Evolutionary conservation across 768 basidiomycete species (phyloP), one percentile per base, ranked within the genome.

Genomic region (Asterophora parasitica): DNA sequence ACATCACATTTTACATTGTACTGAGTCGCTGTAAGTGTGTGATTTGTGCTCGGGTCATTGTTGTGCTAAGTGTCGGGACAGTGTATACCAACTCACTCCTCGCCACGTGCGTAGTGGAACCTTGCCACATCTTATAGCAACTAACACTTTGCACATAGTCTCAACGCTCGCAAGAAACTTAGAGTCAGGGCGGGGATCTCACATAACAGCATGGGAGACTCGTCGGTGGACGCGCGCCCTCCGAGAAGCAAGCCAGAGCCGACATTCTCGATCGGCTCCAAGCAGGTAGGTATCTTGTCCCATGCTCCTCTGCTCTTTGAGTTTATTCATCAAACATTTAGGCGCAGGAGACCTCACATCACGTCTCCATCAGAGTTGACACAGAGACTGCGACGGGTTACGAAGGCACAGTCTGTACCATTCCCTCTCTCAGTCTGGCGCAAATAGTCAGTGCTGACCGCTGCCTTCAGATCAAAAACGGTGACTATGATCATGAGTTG

Each of bases 21-120:
- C 38, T 51, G 15, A 46, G 37, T 15, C 50, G 50, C 26, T 27
- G 50, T 51, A 34, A 44, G 50, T 34, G 9, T 16, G 4, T 13
- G 11, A 11, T 4, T 15, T 23, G 23, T 23, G 23, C 4, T 36
- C 10, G 7, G 9, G 23, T 23, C 8, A 16, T 43, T n/a, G 10
- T 8, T 10, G 15, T 37, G 31, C 35, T 37, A 19, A 43, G 4
- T 23, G 20, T 27, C 30, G 23, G 23, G 12, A 30, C 38, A 51
- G 50, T 51, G 15, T 51, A 51, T n/a, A 51, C 50, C 16, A 51
- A 51, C 23, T 51, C 50, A 9, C 37, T 51, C 31, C 44, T 51
- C 31, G 50, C 50, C 2, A 51, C 50, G 50, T 51, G 33, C 26
- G 50, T 46, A 12, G 12, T 4, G 10, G 9, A 33, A 32, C 7